phyloP scores from a whole-genome alignment of 495 filamentous ascomycete genomes.

The Elasticomyces elasticus region DNA sequence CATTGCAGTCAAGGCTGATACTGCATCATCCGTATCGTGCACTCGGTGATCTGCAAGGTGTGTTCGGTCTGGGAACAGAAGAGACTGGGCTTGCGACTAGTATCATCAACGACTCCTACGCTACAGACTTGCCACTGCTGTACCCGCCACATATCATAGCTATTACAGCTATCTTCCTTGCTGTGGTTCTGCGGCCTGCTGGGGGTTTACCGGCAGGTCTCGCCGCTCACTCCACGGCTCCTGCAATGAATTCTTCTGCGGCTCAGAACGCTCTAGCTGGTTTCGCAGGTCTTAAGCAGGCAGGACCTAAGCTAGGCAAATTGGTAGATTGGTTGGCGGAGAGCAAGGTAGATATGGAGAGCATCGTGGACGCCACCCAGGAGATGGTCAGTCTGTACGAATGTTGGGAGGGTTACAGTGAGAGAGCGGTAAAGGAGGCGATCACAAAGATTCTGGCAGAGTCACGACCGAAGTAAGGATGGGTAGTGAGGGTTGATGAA shows the following conservation, averaged over 20 bases:
- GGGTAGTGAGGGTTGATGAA: background rate
- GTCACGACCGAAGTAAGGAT: background rate
- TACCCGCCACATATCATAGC: slow-evolving; percentile 85
- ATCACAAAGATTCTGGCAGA: slow-evolving; percentile 35
- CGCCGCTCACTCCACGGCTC: slow-evolving; percentile 3
- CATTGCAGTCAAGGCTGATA: slow-evolving; percentile 90
- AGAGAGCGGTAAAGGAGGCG: slow-evolving; percentile 68
- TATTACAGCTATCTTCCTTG: slow-evolving; percentile 78
- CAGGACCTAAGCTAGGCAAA: slow-evolving; percentile 44
- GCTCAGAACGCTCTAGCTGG: slow-evolving; percentile 17
- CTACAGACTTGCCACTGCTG: slow-evolving; percentile 83
- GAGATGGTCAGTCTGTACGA: slow-evolving; percentile 94
- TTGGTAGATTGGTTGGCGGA: slow-evolving; percentile 82
- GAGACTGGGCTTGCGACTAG: slow-evolving; percentile 71
- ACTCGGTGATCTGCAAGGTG: slow-evolving; percentile 58
- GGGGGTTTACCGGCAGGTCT: slow-evolving; percentile 21
- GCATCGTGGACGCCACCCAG: slow-evolving; percentile 85
- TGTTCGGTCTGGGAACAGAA: slow-evolving; percentile 63
- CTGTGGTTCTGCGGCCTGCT: slow-evolving; percentile 61
- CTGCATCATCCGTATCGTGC: slow-evolving; percentile 95
- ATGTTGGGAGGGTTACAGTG: slow-evolving; percentile 79
- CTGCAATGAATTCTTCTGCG: slow-evolving; percentile 5
- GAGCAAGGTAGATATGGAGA: slow-evolving; percentile 84
- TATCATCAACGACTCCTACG: slow-evolving; percentile 91
- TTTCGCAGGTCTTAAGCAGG: slow-evolving; percentile 16